A percentile compares a stretch with the other conserved stretches of the same genome.
Evolutionary conservation across 2,329 filamentous ascomycete genomes (phyloP).

Genomic region (Colletotrichum sojae): DNA sequence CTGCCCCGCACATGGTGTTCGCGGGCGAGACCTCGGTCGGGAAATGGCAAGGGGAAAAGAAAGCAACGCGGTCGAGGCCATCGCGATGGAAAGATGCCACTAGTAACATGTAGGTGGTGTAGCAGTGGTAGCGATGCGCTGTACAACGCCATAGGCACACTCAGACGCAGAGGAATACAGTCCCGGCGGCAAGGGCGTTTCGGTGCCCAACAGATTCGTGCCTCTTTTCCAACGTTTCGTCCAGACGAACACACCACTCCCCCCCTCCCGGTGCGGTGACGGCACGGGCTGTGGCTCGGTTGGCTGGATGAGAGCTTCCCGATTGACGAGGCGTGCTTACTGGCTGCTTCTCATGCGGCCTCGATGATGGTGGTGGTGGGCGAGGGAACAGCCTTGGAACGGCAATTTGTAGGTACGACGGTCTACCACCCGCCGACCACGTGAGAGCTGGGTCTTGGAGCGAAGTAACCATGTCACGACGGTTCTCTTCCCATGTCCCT

Average conservation of each 20-base stretch:
- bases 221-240: slow-evolving; percentile 48
- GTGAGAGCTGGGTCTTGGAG: background rate
- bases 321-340: slow-evolving; percentile 40
- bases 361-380: slow-evolving; percentile 32
- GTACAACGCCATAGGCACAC: slow-evolving; percentile 54
- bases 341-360: slow-evolving; percentile 41
- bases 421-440: background rate
- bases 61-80: background rate
- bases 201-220: slow-evolving; percentile 63
- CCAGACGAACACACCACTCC: slow-evolving; percentile 51
- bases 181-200: slow-evolving; percentile 60
- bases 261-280: slow-evolving; percentile 25
- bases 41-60: background rate
- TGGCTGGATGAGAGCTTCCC: slow-evolving; percentile 36
- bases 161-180: slow-evolving; percentile 49
- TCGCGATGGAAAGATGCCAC: slow-evolving; percentile 5
- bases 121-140: slow-evolving; percentile 56
- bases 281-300: slow-evolving; percentile 25
- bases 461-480: background rate
- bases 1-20: background rate
- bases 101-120: background rate
- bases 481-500: background rate
- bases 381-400: background rate
- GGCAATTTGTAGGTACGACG: slow-evolving; percentile 6
- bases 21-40: background rate